Evolutionary conservation across 1,284 basidiomycete species (phyloP).

Genomic region (Afroboletus lepidellus): DNA sequence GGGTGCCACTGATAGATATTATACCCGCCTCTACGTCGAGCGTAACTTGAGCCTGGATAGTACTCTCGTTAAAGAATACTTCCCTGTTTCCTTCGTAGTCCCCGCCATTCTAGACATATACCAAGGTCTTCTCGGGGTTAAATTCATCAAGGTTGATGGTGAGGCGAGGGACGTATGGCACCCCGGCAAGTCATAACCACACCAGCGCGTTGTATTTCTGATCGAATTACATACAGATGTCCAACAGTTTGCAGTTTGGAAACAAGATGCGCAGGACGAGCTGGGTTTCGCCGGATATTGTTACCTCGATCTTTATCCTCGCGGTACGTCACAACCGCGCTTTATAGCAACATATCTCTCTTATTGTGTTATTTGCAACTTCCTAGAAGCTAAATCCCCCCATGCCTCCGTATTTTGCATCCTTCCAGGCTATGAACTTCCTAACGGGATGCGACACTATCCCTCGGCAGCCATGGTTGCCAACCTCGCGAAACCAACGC

Average conservation of each 20-base stretch:
- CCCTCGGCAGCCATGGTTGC: slow-evolving; percentile 80
- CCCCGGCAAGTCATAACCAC: slow-evolving; percentile 46
- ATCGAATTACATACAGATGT: slow-evolving; percentile 50
- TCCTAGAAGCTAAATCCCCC: slow-evolving; percentile 70
- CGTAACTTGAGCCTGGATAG: slow-evolving; percentile 66
- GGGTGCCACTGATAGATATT: slow-evolving; percentile 42
- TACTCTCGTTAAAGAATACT: slow-evolving; percentile 77
- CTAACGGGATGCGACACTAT: slow-evolving; percentile 62
- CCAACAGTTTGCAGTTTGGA: slow-evolving; percentile 78
- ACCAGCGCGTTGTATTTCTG: neutral
- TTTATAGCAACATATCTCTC: neutral
- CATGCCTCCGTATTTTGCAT: slow-evolving; percentile 84
- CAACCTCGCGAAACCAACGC: slow-evolving; percentile 78
- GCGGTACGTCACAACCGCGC: slow-evolving; percentile 44
- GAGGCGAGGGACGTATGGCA: slow-evolving; percentile 61
- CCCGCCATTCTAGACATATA: slow-evolving; percentile 78
- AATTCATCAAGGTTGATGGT: slow-evolving; percentile 60
- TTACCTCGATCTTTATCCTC: slow-evolving; percentile 84
- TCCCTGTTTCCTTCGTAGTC: slow-evolving; percentile 79
- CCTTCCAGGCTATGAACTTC: slow-evolving; percentile 52
- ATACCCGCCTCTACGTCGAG: slow-evolving; percentile 69
- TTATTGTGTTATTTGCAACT: neutral
- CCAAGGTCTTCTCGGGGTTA: slow-evolving; percentile 71
- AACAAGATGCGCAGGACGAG: slow-evolving; percentile 65
- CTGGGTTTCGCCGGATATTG: slow-evolving; percentile 75